Evolutionary conservation across 257 asterid genomes (phyloP), one percentile per base, ranked within the genome.

Genomic region (Jasminum sambac): DNA sequence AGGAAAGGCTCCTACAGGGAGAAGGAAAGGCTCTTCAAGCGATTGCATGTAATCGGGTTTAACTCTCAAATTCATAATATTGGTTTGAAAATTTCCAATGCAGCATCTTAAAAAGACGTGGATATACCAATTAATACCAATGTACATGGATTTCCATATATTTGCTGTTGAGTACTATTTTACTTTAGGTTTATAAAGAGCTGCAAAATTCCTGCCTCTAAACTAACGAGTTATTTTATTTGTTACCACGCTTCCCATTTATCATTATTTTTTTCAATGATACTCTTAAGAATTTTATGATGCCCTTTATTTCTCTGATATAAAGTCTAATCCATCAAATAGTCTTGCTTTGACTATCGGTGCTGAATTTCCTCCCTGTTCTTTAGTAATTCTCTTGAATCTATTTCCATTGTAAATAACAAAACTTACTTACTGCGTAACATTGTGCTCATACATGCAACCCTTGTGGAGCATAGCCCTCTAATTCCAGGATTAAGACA

Each of bases 1-100:
- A 94, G 83, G 97, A 91, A 79, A 85, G 88, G 82, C 86, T 94
- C 68, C 99, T n/a, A n/a, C n/a, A n/a, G n/a, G n/a, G n/a, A n/a
- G n/a, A n/a, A n/a, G n/a, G n/a, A n/a, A n/a, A n/a, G n/a, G n/a
- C n/a, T n/a, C n/a, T 94, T 80, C 88, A 94, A 85, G 90, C 96
- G 72, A 94, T 94, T 79, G 99, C 97, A 2, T 81, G 81, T 73
- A 94, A 94, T 81, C 99, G 91, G 97, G 99, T 91, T 70, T n/a
- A 38, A 63, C 77, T 73, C 39, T 71, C 16, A 48, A 72, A 64
- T 64, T 72, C 13, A 10, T 65, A 44, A 44, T 68, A 21, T 71
- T 46, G 71, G 10, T 38, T 72, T 66, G 63, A 24, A 59, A 50
- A 63, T 63, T 63, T 48, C 55, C 50, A 64, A 46, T 73, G 34